Percentiles rank a stretch among this genome's conserved stretches.
phyloP scores from a whole-genome alignment of 2,329 filamentous ascomycete species.

The Aaosphaeria arxii region DNA sequence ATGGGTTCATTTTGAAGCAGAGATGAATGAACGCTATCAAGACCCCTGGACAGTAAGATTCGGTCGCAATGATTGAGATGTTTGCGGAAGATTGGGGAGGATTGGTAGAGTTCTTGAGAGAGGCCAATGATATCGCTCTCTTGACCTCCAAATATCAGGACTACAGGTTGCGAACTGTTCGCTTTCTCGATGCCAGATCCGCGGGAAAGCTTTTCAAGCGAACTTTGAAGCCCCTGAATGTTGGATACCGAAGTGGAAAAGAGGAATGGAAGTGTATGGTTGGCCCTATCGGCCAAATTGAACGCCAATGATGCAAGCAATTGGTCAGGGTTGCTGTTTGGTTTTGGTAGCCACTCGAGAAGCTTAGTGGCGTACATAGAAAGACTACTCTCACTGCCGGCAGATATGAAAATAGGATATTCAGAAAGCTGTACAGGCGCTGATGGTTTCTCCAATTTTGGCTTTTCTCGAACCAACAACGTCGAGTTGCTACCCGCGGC shows the following conservation, averaged over 20 bases:
- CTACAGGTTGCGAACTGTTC: conserved; percentile 5
- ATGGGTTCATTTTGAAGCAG: conserved; percentile 9
- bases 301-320: conserved; percentile 9
- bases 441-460: too few relatives aligned
- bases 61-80: conserved; percentile 12
- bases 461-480: conserved; percentile 5
- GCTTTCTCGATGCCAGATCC: not conserved
- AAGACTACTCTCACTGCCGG: not conserved
- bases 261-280: conserved; percentile 4
- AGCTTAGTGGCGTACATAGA: not conserved
- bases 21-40: conserved; percentile 9
- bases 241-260: conserved; percentile 1
- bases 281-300: conserved; percentile 8
- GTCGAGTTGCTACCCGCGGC: conserved; percentile 17
- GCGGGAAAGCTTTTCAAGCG: not conserved
- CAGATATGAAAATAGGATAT: conserved; percentile 1
- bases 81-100: conserved; percentile 5
- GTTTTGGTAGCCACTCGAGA: not conserved
- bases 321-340: too few relatives aligned
- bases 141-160: conserved; percentile 21
- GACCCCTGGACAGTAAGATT: conserved; percentile 2
- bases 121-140: conserved; percentile 7
- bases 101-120: conserved; percentile 5
- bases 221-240: conserved; percentile 3
- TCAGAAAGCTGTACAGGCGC: not conserved